phyloP scores from a whole-genome alignment of 495 filamentous ascomycete species.

The Letharia lupina region DNA sequence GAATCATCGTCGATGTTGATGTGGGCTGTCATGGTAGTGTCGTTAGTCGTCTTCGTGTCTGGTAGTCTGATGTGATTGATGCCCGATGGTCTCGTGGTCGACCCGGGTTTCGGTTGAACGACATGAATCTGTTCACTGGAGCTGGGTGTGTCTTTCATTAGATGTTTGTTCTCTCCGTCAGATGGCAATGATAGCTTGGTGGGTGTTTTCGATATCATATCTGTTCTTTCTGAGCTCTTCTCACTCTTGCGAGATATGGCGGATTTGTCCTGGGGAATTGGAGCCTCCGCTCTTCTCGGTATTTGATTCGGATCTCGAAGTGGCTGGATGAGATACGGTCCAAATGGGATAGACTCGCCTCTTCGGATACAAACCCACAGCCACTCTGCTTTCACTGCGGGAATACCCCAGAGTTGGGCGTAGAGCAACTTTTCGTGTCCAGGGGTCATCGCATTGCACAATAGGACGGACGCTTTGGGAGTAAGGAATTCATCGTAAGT shows the following conservation, averaged over 20 bases:
- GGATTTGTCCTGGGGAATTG: neutral
- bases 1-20: constrained; percentile 17
- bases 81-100: neutral
- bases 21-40: neutral
- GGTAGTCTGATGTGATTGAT: neutral
- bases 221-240: neutral
- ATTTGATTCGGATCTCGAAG: constrained; percentile 16
- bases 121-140: neutral
- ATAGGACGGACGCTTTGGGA: constrained; percentile 53
- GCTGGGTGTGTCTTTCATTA: neutral
- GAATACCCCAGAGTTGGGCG: constrained; percentile 62
- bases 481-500: constrained; percentile 69
- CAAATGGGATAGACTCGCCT: constrained; percentile 45
- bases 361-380: constrained; percentile 67
- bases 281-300: neutral
- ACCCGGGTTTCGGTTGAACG: neutral
- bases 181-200: neutral
- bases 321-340: constrained; percentile 36
- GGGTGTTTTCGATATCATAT: neutral
- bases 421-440: constrained; percentile 70
- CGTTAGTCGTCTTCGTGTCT: neutral
- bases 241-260: neutral
- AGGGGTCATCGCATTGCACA: constrained; percentile 53
- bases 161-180: neutral
- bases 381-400: constrained; percentile 72